Evolutionary conservation across 2,329 filamentous ascomycete species (phyloP), one percentile per base, ranked within the genome.

Genomic region (Colletotrichum limetticola): DNA sequence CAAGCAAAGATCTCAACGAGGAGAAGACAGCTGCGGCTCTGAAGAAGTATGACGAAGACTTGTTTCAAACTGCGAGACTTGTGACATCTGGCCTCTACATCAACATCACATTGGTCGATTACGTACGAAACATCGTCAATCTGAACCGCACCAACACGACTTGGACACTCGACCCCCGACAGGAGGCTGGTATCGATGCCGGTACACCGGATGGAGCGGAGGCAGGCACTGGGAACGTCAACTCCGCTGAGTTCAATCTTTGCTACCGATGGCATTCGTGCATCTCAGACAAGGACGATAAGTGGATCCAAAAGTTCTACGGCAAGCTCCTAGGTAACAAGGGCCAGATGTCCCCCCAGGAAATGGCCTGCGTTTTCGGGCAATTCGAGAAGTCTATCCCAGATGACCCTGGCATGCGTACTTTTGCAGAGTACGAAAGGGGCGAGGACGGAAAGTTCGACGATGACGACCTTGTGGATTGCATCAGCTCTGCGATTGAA

Each of bases 201-300:
- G 87, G 86, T 75, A 91, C 86, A 9, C 86, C 86, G 37, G 81
- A 88, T 2, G 88, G 90, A 0, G 89, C 92, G 0, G 90, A 93
- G 57, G 87, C 91, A 28, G 95, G 94, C 55, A 90, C 93, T 0
- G 95, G 95, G 63, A 97, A 97, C 78, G 91, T 93, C 75, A 94
- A 96, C 5, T 96, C 94, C 0, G 94, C 93, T 4, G 95, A 97
- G 83, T 97, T 97, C 86, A 97, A 97, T 79, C 87, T 97, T 11
- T 93, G 93, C 76, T 97, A 97, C 81, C 89, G 94, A 75, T 97
- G 94, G 94, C 94, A 97, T 84, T 94, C 94, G 3, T 91, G 92
- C 76, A 93, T 97, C 76, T 90, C 85, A 1, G 89, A 91, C 71
- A 91, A 90, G 75, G 95, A 97, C 77, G 94, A 97, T 78, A 87